Evolutionary conservation across 2,329 filamentous ascomycete species (phyloP).

Genomic region (Aquanectria penicillioides): DNA sequence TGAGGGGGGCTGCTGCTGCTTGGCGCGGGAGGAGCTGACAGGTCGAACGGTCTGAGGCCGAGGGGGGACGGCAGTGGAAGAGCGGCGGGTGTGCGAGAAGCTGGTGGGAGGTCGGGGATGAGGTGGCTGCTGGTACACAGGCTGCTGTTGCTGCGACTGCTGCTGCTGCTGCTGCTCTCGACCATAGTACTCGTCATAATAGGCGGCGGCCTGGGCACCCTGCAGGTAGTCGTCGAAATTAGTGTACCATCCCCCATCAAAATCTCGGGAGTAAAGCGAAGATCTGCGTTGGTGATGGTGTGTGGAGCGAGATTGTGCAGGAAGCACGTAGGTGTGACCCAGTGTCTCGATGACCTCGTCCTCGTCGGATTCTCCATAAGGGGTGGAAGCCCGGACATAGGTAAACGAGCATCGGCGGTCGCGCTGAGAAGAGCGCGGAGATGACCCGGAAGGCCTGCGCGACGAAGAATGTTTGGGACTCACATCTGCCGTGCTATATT

Average conservation of each 20-base stretch:
- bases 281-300: slow-evolving; percentile 43
- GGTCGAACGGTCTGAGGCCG: slow-evolving; percentile 64
- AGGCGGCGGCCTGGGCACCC: slow-evolving; percentile 47
- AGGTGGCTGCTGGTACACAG: slow-evolving; percentile 53
- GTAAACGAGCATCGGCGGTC: slow-evolving; percentile 67
- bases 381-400: slow-evolving; percentile 67
- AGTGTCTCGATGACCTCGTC: slow-evolving; percentile 67
- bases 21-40: slow-evolving; percentile 38
- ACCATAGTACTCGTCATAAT: slow-evolving; percentile 50
- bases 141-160: too few species aligned
- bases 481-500: slow-evolving; percentile 74
- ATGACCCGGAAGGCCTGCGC: slow-evolving; percentile 51
- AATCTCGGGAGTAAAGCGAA: slow-evolving; percentile 50
- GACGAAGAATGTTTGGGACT: slow-evolving; percentile 65
- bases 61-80: slow-evolving; percentile 61
- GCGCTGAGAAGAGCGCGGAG: slow-evolving; percentile 51
- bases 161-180: slow-evolving; percentile 37
- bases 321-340: slow-evolving; percentile 63
- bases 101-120: slow-evolving; percentile 53
- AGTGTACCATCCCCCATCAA: slow-evolving; percentile 66
- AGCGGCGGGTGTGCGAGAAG: slow-evolving; percentile 56
- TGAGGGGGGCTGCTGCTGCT: slow-evolving; percentile 44
- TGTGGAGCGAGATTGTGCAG: slow-evolving; percentile 57
- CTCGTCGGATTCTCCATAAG: slow-evolving; percentile 72
- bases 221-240: slow-evolving; percentile 67